Evolutionary conservation across 2,329 filamentous ascomycete species (phyloP).

Genomic region (Aspergillus sp.): DNA sequence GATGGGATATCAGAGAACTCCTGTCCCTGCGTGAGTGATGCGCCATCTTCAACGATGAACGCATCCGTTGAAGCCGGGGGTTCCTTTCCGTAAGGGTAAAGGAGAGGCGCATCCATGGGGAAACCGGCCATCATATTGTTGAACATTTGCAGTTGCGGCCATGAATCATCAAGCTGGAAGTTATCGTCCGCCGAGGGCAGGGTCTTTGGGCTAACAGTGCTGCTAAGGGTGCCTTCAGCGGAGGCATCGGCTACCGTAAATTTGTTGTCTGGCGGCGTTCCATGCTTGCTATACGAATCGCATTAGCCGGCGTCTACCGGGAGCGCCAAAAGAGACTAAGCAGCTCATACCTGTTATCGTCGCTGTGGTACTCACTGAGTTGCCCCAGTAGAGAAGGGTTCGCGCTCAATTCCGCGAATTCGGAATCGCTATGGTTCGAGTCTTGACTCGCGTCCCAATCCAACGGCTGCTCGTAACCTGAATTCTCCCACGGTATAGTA

Average conservation of each 20-base stretch:
- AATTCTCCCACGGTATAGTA: slow-evolving; percentile 38
- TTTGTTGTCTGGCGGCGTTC: slow-evolving; percentile 33
- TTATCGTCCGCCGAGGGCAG: slow-evolving; percentile 40
- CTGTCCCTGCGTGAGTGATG: slow-evolving; percentile 29
- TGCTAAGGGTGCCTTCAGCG: slow-evolving; percentile 32
- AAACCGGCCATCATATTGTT: slow-evolving; percentile 33
- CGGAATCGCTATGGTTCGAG: slow-evolving; percentile 38
- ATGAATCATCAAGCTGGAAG: slow-evolving; percentile 38
- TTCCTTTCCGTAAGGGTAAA: slow-evolving; percentile 37
- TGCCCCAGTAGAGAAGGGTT: slow-evolving; percentile 25
- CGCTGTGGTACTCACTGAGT: slow-evolving; percentile 22
- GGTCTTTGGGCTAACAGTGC: slow-evolving; percentile 39
- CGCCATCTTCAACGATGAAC: slow-evolving; percentile 38
- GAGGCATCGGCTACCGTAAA: slow-evolving; percentile 31
- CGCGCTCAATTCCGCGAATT: slow-evolving; percentile 34
- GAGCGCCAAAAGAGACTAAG: neutral
- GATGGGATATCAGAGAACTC: slow-evolving; percentile 30
- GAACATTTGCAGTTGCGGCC: slow-evolving; percentile 39
- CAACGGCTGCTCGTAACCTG: slow-evolving; percentile 35
- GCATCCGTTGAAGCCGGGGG: slow-evolving; percentile 26
- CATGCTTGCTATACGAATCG: slow-evolving; percentile 30
- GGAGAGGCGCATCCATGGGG: slow-evolving; percentile 32
- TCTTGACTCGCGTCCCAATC: slow-evolving; percentile 43
- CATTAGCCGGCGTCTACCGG: slow-evolving; percentile 9
- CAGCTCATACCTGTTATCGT: slow-evolving; percentile 30